A percentile compares a stretch with the other conserved stretches of the same genome.
Conservation (phyloP, 1,284 basidiomycete genomes). For the Macrocystidia cucumis region DNA sequence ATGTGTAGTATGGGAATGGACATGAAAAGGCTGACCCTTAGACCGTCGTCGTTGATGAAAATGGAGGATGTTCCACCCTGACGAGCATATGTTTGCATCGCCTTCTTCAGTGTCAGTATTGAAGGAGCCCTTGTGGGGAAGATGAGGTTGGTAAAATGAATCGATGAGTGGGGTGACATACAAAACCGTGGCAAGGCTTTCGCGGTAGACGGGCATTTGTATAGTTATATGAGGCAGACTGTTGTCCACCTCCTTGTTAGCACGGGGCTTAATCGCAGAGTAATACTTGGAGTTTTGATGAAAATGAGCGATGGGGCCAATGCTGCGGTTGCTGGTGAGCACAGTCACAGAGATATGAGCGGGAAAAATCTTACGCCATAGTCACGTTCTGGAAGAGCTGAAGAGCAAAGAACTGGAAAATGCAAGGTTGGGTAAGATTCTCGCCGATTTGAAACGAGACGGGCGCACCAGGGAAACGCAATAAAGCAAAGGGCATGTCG, state of each 20-base stretch:
- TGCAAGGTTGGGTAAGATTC: too few species aligned
- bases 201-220: conserved; percentile 81
- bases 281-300: conserved; percentile 68
- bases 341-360: background rate
- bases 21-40: conserved; percentile 26
- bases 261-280: conserved; percentile 47
- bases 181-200: conserved; percentile 55
- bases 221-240: conserved; percentile 70
- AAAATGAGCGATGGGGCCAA: conserved; percentile 72
- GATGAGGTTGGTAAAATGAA: too few species aligned
- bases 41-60: conserved; percentile 74
- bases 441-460: background rate
- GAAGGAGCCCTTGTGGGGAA: conserved; percentile 46
- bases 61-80: conserved; percentile 75
- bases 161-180: conserved; percentile 19
- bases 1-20: conserved; percentile 13
- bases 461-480: conserved; percentile 58
- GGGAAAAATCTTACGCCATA: conserved; percentile 36
- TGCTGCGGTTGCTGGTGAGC: conserved; percentile 15
- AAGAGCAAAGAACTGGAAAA: conserved; percentile 52
- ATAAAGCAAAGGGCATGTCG: conserved; percentile 59
- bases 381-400: conserved; percentile 64
- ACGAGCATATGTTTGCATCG: conserved; percentile 80
- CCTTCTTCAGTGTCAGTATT: conserved; percentile 72
- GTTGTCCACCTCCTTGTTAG: conserved; percentile 49